Evolutionary conservation across 805 yeast genomes (phyloP), one percentile per base, ranked within the genome.

Genomic region (Metschnikowia baotianmanensis): DNA sequence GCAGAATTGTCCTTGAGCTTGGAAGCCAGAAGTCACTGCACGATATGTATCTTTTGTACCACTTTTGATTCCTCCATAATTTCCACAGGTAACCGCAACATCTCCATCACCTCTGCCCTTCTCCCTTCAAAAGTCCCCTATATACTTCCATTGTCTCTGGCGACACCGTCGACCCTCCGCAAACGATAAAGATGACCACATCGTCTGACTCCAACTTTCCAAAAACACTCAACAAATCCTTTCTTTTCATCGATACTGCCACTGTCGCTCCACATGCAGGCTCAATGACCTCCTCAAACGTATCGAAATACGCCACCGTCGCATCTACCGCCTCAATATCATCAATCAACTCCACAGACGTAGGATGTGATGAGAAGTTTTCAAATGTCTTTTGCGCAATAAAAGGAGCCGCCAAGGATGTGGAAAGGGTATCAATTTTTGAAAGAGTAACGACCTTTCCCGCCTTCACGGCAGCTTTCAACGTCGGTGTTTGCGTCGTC

Each of bases 181-280:
- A 80, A 1, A 76, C 84, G 29, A 81, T 70, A 3, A 78, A 63
- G 5, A 80, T 71, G 4, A 80, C 63, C 6, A 74, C 61, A 40
- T 68, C 72, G 32, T 76, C 74, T 5, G 55, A 31, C 3, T 50
- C 29, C 37, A 74, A 52, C 27, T 58, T 46, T 3, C 56, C 57
- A 30, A 61, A 55, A 17, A 45, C 34, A 20, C 48, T 43, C 24
- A 72, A 42, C 21, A 65, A 43, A 7, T 57, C 62, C 12, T 55
- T 29, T 41, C 57, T 57, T 32, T 69, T 52, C 50, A 69, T 74
- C 19, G 71, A 72, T 10, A 79, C 67, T 15, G 82, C 72, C 17
- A 82, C 56, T 0, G 87, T 77, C 3, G 85, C 84, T 4, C 87
- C 87, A 58, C 88, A 83, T 1, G 88, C 88, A 1, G 87, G 86